A percentile compares a stretch with the other conserved stretches of the same genome.
phyloP scores from a whole-genome alignment of 352 stramenopile species.

The Pythium chondricola region DNA sequence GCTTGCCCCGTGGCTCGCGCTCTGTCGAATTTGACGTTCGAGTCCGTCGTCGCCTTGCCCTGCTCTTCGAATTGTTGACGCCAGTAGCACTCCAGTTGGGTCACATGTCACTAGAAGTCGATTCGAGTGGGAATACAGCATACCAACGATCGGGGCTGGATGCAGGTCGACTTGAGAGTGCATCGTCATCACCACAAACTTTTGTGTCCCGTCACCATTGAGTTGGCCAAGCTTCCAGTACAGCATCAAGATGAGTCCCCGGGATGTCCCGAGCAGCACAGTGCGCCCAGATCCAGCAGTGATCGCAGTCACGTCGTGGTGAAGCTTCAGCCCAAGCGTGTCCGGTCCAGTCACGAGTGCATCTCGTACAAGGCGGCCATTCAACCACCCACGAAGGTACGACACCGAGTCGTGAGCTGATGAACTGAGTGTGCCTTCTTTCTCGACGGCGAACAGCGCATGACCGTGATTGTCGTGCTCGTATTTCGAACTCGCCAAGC shows the following conservation, averaged over 20 bases:
- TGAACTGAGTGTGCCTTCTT: slow-evolving; percentile 2
- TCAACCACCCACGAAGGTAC: slow-evolving; percentile 43
- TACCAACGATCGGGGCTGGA: slow-evolving; percentile 29
- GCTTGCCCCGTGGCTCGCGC: not conserved
- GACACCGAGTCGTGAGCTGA: too few relatives aligned
- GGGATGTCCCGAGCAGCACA: slow-evolving; percentile 39
- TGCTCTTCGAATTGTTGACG: slow-evolving; percentile 17
- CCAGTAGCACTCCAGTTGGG: slow-evolving; percentile 32
- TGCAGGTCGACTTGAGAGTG: slow-evolving; percentile 41
- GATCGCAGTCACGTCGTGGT: slow-evolving; percentile 36
- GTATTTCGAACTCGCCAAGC: slow-evolving; percentile 1
- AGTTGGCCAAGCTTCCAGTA: slow-evolving; percentile 31
- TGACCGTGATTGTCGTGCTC: slow-evolving; percentile 43
- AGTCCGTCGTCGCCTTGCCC: slow-evolving; percentile 1
- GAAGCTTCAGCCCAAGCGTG: slow-evolving; percentile 7
- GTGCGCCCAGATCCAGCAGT: slow-evolving; percentile 24
- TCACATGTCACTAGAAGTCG: slow-evolving; percentile 37
- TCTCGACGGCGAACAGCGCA: slow-evolving; percentile 46
- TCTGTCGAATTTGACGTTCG: slow-evolving; percentile 3
- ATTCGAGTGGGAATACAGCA: slow-evolving; percentile 30
- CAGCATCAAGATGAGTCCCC: slow-evolving; percentile 37
- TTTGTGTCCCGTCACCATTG: slow-evolving; percentile 10
- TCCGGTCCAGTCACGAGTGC: slow-evolving; percentile 15
- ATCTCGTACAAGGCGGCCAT: slow-evolving; percentile 39
- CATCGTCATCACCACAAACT: slow-evolving; percentile 17